These are phyloP conservation scores for Sclerotinia borealis DNA, from an alignment of 2,329 filamentous ascomycete species.

Conservation along the genomic window DNA sequence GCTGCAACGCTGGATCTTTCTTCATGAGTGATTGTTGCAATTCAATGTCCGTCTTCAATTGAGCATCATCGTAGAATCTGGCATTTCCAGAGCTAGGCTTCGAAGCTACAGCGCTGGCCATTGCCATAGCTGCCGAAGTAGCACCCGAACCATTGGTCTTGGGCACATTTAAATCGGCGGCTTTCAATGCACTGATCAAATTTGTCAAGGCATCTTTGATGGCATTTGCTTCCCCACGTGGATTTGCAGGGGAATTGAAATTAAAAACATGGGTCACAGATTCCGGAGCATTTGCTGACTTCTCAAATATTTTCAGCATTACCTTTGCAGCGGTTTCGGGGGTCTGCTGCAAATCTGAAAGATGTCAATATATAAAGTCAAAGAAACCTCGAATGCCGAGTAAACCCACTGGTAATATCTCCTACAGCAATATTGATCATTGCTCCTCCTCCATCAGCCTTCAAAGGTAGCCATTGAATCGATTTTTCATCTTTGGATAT, in stretches of 20 bases:
- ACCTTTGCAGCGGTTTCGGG: constrained; percentile 83
- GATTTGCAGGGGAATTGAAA: constrained; percentile 72
- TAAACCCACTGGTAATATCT: constrained; percentile 71
- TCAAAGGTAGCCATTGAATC: constrained; percentile 75
- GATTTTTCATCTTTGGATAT: constrained; percentile 67
- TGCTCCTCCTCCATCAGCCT: constrained; percentile 53
- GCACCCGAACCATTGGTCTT: constrained; percentile 33
- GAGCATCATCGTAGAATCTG: constrained; percentile 73
- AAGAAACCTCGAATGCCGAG: constrained; percentile 12
- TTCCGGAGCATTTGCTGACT: constrained; percentile 51
- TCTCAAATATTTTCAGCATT: constrained; percentile 86
- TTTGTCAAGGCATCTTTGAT: constrained; percentile 77
- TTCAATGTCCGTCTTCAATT: constrained; percentile 69
- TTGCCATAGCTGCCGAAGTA: constrained; percentile 66
- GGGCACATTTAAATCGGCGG: constrained; percentile 34
- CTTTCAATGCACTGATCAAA: constrained; percentile 55
- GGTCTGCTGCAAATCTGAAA: constrained; percentile 84
- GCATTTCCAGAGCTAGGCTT: constrained; percentile 43
- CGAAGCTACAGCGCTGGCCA: constrained; percentile 61
- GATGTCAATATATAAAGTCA: constrained; percentile 17
- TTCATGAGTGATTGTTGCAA: constrained; percentile 86
- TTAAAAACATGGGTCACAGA: constrained; percentile 76
- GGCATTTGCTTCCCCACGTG: constrained; percentile 75
- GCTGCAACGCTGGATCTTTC: constrained; percentile 66
- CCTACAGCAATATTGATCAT: constrained; percentile 63